Evolutionary conservation across 345 rosid species (phyloP), one percentile per base, ranked within the genome.

Genomic region (Gynandropsis gynandra): DNA sequence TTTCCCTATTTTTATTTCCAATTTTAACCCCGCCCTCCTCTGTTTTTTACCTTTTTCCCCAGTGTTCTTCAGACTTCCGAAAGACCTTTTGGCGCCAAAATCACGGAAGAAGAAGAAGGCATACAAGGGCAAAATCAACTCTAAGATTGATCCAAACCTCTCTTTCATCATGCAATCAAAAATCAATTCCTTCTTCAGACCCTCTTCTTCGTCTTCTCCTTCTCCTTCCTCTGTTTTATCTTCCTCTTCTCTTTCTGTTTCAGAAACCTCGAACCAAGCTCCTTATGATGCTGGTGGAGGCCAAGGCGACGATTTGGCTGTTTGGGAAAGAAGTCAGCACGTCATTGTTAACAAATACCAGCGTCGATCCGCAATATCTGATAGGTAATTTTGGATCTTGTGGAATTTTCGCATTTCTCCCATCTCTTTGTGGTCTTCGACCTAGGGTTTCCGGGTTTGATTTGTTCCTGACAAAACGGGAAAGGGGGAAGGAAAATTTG

Each of bases 101-200:
- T 40, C 0, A 9, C n/a, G 37, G 48, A 38, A 56, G 47, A 50
- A 29, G 63, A 50, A 17, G 24, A 31, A 27, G 19, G 15, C 32
- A 36, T 9, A 20, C 33, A 16, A 47, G 10, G 50, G 44, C 11
- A 40, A 58, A 20, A 3, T n/a, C 10, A 52, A 58, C 32, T 6
- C 34, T 10, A 9, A 19, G 17, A 16, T 19, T 10, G 13, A 46
- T 10, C 11, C 17, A 37, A 12, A 10, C 13, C 40, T 36, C 40
- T 36, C 36, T 33, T 11, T 33, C 4, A 33, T 29, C 1, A 83
- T 81, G 95, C 95, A 83, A 69, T 51, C 87, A 60, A 85, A 83
- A 64, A 81, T 89, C 74, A 78, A 68, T 46, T 63, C 82, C 59
- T 89, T 85, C 81, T 89, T 83, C 80, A 72, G 81, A 49, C 70